Base-by-base conservation (phyloP, 2,329 filamentous ascomycete species). In the Penicillium sp. region DNA sequence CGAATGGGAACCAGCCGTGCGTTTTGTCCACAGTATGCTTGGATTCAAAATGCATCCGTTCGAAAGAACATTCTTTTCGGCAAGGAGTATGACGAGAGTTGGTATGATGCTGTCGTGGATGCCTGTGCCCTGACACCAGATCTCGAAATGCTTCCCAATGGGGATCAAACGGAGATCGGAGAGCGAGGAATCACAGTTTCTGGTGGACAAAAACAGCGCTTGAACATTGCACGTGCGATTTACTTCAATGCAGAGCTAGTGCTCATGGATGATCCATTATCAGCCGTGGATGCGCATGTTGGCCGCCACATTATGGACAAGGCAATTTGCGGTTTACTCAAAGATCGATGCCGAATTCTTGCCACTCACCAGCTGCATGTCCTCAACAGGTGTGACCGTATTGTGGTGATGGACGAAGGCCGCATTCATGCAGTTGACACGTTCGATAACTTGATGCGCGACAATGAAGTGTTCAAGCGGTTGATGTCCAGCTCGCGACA, bases 311-410 rank as follows among this genome's bases (percentile, higher is more conserved):
- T 98, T 54, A 95, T 96, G 68, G 90, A 96, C 62, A 82, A 94
- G 43, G 90, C 90, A 27, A 95, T 98, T 37, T 80, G 88, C 41
- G 90, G 90, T 6, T 72, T 96, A 7, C 72, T 96, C 37, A 85
- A 84, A 54, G 77, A 90, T 65, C 95, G 95, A 64, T 92, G 87
- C 56, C 77, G 92, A 13, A 83, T 96, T 22, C 72, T 98, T 20
- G 92, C 90, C 1, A 98, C 92, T 0, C 92, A 98, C 63, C 90
- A 96, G 61, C 77, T 96, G 10, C 92, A 93, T 71, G 89, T 96
- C 4, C 75, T 96, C 4, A 88, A 77, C 57, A 82, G 88, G 22
- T 95, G 88, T 54, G 90, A 96, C 59, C 77, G 90, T 22, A 90
- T 96, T 48, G 80, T 96, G 32, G 89, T 88, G 79, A 89, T 98